These are phyloP conservation scores for Acanthamoeba divionensis DNA, from an alignment of 208 protist species.

Conservation along the genomic window DNA sequence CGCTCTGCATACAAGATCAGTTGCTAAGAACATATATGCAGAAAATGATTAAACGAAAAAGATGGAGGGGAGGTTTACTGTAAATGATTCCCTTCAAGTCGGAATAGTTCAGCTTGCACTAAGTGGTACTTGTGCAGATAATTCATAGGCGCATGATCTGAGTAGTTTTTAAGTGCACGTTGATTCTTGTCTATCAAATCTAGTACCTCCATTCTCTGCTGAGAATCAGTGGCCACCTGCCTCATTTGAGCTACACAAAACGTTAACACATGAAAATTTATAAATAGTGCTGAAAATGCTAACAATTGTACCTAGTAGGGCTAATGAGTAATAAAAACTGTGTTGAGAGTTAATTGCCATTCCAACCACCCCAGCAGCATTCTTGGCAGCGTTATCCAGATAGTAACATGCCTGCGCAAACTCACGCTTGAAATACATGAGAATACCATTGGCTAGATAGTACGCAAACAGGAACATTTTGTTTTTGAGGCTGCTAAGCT, in stretches of 20 bases:
- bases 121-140: neutral
- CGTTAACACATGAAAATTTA: too few relatives aligned
- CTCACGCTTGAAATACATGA: neutral
- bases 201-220: too few relatives aligned
- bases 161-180: neutral
- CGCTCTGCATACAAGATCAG: neutral
- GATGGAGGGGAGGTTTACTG: too few relatives aligned
- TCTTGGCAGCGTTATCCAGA: neutral
- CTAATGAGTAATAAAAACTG: neutral
- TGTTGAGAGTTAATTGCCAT: neutral
- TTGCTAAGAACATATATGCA: too few relatives aligned
- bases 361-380: neutral
- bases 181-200: neutral
- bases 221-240: too few relatives aligned
- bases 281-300: too few relatives aligned
- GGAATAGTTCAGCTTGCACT: neutral
- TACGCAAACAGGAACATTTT: conserved; percentile 24
- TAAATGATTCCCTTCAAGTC: too few relatives aligned
- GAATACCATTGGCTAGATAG: conserved; percentile 17
- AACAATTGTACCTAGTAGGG: neutral
- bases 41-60: too few relatives aligned
- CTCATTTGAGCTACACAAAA: too few relatives aligned
- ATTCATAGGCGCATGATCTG: neutral
- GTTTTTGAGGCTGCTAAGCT: neutral
- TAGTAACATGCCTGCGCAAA: neutral